These are phyloP conservation scores for Dendrothele bispora DNA, from an alignment of 768 basidiomycete species.

Conservation along the genomic window DNA sequence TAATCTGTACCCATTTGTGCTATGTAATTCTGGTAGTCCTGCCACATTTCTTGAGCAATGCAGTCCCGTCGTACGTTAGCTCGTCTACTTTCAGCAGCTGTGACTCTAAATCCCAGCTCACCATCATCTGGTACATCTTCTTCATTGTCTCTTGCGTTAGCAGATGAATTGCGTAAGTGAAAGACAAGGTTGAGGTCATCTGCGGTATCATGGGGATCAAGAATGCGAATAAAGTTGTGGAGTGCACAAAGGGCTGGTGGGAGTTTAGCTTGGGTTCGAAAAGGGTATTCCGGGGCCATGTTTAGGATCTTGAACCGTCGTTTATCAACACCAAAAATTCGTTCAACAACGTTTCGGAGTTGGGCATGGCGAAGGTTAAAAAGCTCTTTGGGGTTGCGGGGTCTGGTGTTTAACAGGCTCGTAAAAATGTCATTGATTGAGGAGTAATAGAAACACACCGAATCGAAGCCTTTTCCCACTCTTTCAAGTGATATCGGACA, in stretches of 20 bases:
- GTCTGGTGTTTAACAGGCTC: conserved; percentile 11
- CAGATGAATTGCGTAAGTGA: neutral
- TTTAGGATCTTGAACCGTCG: conserved; percentile 16
- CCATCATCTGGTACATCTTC: neutral
- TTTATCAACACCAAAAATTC: conserved; percentile 26
- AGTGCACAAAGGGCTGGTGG: conserved; percentile 20
- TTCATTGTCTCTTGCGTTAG: neutral
- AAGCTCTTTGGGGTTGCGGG: conserved; percentile 20
- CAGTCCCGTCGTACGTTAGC: neutral
- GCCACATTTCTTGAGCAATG: neutral
- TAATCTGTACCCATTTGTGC: neutral
- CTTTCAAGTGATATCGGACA: conserved; percentile 26
- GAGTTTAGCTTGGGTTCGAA: conserved; percentile 21
- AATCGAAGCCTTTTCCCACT: conserved; percentile 15
- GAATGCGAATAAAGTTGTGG: conserved; percentile 26
- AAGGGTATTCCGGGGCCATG: conserved; percentile 17
- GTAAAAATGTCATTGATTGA: neutral
- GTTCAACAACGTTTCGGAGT: conserved; percentile 24
- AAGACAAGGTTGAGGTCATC: conserved; percentile 2
- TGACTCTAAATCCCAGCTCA: neutral
- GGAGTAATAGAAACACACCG: neutral
- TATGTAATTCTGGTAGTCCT: neutral
- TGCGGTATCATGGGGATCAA: conserved; percentile 20
- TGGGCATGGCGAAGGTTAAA: conserved; percentile 25
- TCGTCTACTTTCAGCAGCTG: neutral